These are phyloP conservation scores for Sherardia arvensis DNA, from an alignment of 257 asterid species.

Conservation along the genomic window DNA sequence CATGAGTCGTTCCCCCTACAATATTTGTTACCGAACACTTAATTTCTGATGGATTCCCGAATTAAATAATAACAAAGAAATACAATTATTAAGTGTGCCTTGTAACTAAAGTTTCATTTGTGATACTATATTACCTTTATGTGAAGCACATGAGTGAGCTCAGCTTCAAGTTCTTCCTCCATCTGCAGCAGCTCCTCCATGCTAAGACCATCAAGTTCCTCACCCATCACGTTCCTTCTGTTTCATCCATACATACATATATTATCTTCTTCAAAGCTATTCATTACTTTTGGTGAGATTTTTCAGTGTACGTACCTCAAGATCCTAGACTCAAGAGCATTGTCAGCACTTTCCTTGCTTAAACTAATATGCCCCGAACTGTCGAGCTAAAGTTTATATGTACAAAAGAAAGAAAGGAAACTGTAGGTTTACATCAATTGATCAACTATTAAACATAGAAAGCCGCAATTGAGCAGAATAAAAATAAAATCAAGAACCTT, in stretches of 20 bases:
- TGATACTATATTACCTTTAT: conserved; percentile 19
- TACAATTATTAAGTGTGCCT: neutral
- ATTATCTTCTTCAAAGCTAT: neutral
- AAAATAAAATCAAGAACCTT: conserved; percentile 11
- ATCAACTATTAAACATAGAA: neutral
- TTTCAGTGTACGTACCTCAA: neutral
- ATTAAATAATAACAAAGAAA: neutral
- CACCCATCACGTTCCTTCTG: conserved; percentile 28
- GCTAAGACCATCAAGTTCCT: conserved; percentile 33
- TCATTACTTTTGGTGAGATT: neutral
- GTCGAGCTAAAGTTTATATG: conserved; percentile 16
- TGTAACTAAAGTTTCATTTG: neutral
- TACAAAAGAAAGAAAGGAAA: neutral
- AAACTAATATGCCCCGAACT: conserved; percentile 13
- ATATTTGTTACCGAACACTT: neutral
- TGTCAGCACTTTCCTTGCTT: conserved; percentile 29
- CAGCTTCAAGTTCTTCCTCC: conserved; percentile 28
- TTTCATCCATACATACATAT: neutral
- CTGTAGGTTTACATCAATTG: no score
- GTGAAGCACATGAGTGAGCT: conserved; percentile 26
- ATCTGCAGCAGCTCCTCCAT: conserved; percentile 29
- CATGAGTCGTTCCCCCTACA: conserved; percentile 24
- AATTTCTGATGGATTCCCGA: neutral
- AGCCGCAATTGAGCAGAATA: neutral
- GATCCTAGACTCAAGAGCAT: conserved; percentile 21